Conservation (phyloP, 192 early-diverging fungal genomes). For the Backusella liffmaniae region DNA sequence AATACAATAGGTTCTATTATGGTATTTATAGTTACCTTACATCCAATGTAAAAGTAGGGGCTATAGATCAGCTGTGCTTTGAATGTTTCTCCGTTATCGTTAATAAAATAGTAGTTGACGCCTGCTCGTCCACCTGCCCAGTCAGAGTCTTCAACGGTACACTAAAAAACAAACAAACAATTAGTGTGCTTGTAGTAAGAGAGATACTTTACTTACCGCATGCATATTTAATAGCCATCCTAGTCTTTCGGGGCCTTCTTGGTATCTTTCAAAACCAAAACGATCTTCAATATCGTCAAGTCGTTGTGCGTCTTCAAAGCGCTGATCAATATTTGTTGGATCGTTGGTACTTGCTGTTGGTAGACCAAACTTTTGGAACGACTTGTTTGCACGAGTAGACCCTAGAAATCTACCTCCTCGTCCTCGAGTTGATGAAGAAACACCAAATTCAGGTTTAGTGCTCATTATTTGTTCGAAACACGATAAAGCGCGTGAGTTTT, state of each 20-base stretch:
- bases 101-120: slow-evolving; percentile 91
- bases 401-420: slow-evolving; percentile 3
- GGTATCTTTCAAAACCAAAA: slow-evolving; percentile 67
- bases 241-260: slow-evolving; percentile 66
- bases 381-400: not conserved
- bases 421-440: slow-evolving; percentile 8
- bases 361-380: slow-evolving; percentile 20
- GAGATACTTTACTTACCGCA: slow-evolving; percentile 48
- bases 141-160: slow-evolving; percentile 63
- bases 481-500: not conserved
- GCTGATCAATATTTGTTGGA: slow-evolving; percentile 34
- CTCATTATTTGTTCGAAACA: not conserved
- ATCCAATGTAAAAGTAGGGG: slow-evolving; percentile 90
- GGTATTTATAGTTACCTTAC: slow-evolving; percentile 55
- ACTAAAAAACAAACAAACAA: slow-evolving; percentile 35
- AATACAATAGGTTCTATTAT: too few relatives aligned
- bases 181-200: not conserved
- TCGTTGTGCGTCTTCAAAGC: slow-evolving; percentile 37
- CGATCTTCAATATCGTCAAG: slow-evolving; percentile 54
- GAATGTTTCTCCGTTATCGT: slow-evolving; percentile 86
- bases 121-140: slow-evolving; percentile 66
- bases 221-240: slow-evolving; percentile 99
- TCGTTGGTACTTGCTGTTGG: slow-evolving; percentile 11
- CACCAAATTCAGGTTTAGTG: slow-evolving; percentile 11
- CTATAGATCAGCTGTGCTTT: slow-evolving; percentile 82